phyloP scores from a whole-genome alignment of 805 yeast species.

The Ogataea kodamae region DNA sequence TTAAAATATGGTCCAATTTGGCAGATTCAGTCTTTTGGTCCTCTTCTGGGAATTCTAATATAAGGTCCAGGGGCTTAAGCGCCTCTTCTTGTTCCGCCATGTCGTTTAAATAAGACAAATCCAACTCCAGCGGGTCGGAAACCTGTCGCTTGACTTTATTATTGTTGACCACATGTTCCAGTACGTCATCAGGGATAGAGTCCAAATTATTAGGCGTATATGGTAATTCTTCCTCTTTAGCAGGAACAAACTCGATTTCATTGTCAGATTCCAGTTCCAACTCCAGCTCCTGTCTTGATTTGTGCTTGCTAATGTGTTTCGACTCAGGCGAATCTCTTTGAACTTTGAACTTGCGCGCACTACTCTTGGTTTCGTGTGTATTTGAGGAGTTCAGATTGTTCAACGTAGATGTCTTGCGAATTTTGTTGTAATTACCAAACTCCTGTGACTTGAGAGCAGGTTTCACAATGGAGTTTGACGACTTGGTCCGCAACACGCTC shows the following conservation, averaged over 20 bases:
- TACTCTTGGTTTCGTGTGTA: slow-evolving; percentile 11
- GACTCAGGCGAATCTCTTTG: slow-evolving; percentile 30
- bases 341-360: slow-evolving; percentile 31
- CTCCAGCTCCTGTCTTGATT: slow-evolving; percentile 5
- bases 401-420: slow-evolving; percentile 19
- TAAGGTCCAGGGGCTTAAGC: slow-evolving; percentile 7
- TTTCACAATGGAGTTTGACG: slow-evolving; percentile 22
- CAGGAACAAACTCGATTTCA: slow-evolving; percentile 50
- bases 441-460: slow-evolving; percentile 11
- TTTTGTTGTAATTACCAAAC: slow-evolving; percentile 20
- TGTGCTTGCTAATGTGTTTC: slow-evolving; percentile 22
- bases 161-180: slow-evolving; percentile 27
- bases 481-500: slow-evolving; percentile 24
- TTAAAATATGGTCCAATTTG: slow-evolving; percentile 20
- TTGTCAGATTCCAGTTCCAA: slow-evolving; percentile 34
- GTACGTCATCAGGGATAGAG: slow-evolving; percentile 34
- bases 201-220: slow-evolving; percentile 44
- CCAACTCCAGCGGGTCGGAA: slow-evolving; percentile 26
- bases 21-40: slow-evolving; percentile 22
- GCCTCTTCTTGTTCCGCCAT: slow-evolving; percentile 5
- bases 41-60: slow-evolving; percentile 25
- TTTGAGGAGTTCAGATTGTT: slow-evolving; percentile 6
- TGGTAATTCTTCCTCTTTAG: slow-evolving; percentile 35
- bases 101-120: slow-evolving; percentile 16
- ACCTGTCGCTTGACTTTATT: slow-evolving; percentile 6